Percentiles rank a stretch among this genome's conserved stretches.
These are phyloP conservation scores for Pichia scutulata DNA, from an alignment of 805 yeast species.

Conservation along the genomic window DNA sequence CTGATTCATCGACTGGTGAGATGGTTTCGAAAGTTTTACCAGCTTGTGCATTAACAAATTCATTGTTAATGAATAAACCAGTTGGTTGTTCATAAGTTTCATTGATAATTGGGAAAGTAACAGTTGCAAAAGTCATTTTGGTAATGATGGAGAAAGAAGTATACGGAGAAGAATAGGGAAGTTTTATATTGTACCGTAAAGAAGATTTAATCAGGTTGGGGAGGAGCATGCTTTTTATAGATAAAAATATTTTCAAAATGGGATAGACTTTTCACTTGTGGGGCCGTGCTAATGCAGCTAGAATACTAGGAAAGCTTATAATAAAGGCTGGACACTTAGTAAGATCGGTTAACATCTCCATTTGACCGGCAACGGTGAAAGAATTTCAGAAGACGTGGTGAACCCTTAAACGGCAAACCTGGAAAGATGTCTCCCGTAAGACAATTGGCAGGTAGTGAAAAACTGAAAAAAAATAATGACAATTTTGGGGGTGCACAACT, in stretches of 20 bases:
- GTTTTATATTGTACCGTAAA: too few species aligned
- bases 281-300: neutral
- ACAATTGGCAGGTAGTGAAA: neutral
- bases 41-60: constrained; percentile 41
- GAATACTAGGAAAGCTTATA: neutral
- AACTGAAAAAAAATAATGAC: too few species aligned
- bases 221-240: neutral
- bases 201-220: neutral
- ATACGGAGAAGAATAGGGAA: neutral
- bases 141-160: neutral
- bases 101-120: constrained; percentile 64
- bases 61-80: constrained; percentile 52
- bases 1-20: constrained; percentile 47
- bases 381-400: neutral
- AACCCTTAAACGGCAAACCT: neutral
- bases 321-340: neutral
- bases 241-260: neutral
- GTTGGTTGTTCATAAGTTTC: constrained; percentile 48
- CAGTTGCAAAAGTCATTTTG: constrained; percentile 18
- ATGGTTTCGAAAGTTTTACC: constrained; percentile 45
- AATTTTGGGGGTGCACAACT: neutral
- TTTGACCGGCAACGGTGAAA: neutral
- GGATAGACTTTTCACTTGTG: neutral
- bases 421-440: neutral
- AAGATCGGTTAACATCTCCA: neutral